Base-by-base conservation (phyloP, 495 filamentous ascomycete genomes). In the Ramalina intermedia region DNA sequence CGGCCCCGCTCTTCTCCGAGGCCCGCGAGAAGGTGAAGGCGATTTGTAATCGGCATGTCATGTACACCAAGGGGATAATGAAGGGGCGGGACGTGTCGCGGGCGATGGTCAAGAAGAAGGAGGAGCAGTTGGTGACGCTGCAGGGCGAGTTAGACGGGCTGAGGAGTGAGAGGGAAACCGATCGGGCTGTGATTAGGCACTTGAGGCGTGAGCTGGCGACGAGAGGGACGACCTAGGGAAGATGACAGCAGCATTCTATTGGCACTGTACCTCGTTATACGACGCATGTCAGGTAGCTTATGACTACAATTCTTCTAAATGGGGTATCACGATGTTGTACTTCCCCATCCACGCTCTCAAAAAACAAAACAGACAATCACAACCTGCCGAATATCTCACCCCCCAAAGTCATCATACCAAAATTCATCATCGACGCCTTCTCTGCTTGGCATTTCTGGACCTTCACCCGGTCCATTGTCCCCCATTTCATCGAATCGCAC, bases 401-500 rank as follows among this genome's bases (percentile, higher is more conserved):
- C 71, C 37, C 75, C 70, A 65, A 69, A 70, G 21, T 70, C 67
- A 63, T 75, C 73, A 65, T 78, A 72, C 55, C 67, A 69, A 52
- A 74, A 72, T 63, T 72, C 66, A 57, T 76, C 67, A 60, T 76
- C 68, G 49, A 79, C 48, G 4, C 67, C 72, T 29, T 72, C 70
- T 11, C 72, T 57, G 33, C 64, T 63, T 1, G 72, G 71, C 26
- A 73, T 69, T 20, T 57, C 56, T 5, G 72, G 70, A 7, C 59
- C 58, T 47, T 74, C 69, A 3, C 66, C 66, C 6, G 65, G 62
- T 13, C 44, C 44, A 36, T 37, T 46, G 51, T 70, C 69, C 11
- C 66, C 68, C 17, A 63, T 74, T 45, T 84, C 84, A 58, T 94
- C 87, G 63, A 94, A 81, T 50, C 86, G 70, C 37, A 99, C 84